Evolutionary conservation across 2,329 filamentous ascomycete species (phyloP), one percentile per base, ranked within the genome.

Genomic region (Exserohilum turcica): DNA sequence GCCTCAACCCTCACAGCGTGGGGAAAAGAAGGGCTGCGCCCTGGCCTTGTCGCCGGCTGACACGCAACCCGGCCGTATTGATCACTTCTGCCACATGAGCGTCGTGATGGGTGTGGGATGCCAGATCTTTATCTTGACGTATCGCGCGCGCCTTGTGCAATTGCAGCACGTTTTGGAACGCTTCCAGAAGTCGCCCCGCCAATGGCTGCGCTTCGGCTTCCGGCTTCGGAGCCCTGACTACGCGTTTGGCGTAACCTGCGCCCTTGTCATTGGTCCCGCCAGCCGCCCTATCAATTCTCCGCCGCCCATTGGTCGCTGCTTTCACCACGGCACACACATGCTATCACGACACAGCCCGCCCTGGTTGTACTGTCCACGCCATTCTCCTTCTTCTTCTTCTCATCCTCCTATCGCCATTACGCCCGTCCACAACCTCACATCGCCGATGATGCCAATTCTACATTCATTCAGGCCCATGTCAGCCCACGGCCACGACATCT

Each of bases 201-300:
- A 65, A 65, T 63, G 38, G 50, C 52, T 48, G 44, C 39, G 44
- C 61, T 43, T 54, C 67, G 37, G 44, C 61, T 43, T 54, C 67
- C 67, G 66, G 61, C 59, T 56, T 68, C 66, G 67, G 67, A 66
- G 63, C 59, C 55, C 55, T 67, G 59, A 64, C 61, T 56, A 56
- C 52, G 58, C 44, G 53, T 55, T 58, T 63, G 56, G 53, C 62
- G 64, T 66, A 61, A 64, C 51, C 52, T 52, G 37, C 43, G 39
- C 24, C 46, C 43, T 12, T 29, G 49, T 48, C 43, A 57, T 56
- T 58, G 49, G 54, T 50, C 43, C 48, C 40, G 54, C 43, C 19
- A 21, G 19, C 38, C 35, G 47, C 52, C 56, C 60, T 64, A 63
- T 64, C 61, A 48, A 53, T 48, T 48, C 55, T 47, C 46, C 53